phyloP scores from a whole-genome alignment of 1,284 basidiomycete species.

The Leucoagaricus sp. region DNA sequence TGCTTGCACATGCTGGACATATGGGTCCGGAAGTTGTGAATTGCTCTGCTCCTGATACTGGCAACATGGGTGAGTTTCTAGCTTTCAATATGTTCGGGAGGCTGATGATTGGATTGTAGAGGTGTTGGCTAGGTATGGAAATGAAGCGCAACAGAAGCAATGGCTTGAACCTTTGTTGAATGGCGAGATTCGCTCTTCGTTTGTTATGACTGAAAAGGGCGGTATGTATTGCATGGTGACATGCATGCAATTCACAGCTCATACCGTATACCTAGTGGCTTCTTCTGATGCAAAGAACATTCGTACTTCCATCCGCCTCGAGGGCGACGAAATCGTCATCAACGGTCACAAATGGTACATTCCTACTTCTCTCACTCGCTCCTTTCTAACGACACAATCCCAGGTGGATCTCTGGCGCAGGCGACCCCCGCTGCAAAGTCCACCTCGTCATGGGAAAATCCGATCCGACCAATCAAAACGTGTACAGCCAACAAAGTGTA shows the following conservation, averaged over 20 bases:
- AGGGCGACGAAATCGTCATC: conserved; percentile 90
- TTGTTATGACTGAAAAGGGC: conserved; percentile 93
- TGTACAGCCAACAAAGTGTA: conserved; percentile 88
- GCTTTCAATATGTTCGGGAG: conserved; percentile 2
- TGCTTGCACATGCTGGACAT: conserved; percentile 84
- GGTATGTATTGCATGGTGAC: conserved; percentile 46
- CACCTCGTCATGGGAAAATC: conserved; percentile 96
- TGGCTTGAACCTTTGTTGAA: conserved; percentile 90
- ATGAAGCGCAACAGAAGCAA: conserved; percentile 85
- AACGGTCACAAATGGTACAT: conserved; percentile 94
- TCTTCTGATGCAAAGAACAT: conserved; percentile 98
- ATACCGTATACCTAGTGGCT: conserved; percentile 57
- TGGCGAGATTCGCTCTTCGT: conserved; percentile 92
- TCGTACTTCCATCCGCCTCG: conserved; percentile 81
- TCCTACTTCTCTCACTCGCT: not conserved
- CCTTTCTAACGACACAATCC: conserved; percentile 7
- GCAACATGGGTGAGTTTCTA: conserved; percentile 79
- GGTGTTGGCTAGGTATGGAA: conserved; percentile 94
- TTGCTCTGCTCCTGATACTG: conserved; percentile 94
- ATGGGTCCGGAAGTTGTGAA: conserved; percentile 88
- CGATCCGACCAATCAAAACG: conserved; percentile 71
- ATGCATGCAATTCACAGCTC: conserved; percentile 3
- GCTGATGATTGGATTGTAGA: conserved; percentile 49
- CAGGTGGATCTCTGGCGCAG: conserved; percentile 97
- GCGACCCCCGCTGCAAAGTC: conserved; percentile 87